Percentiles rank a stretch among this genome's conserved stretches.
These are phyloP conservation scores for Dunaliella primolecta DNA, from an alignment of 139 green algal species.

Conservation along the genomic window DNA sequence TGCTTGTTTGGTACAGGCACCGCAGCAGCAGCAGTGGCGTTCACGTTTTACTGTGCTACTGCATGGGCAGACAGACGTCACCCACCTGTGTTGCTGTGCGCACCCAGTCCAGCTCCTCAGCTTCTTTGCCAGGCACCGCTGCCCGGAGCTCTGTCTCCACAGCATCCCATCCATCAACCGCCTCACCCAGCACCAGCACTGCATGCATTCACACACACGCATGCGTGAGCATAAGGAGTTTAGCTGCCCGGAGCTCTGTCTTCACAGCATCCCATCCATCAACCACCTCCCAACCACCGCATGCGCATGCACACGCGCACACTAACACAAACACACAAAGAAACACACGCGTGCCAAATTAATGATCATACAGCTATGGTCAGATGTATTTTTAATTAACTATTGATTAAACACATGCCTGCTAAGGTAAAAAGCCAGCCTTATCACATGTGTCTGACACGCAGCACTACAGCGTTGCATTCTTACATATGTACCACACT, in stretches of 20 bases:
- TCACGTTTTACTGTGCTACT: too few species aligned
- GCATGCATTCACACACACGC: conserved; percentile 33
- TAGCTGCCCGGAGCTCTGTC: conserved; percentile 48
- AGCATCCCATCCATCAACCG: conserved; percentile 52
- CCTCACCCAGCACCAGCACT: conserved; percentile 41
- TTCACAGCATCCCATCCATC: conserved; percentile 58
- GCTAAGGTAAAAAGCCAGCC: too few species aligned
- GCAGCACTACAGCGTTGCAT: too few species aligned
- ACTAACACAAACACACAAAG: not conserved
- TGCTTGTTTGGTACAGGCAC: too few species aligned
- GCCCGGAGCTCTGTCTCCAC: conserved; percentile 54
- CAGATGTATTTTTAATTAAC: too few species aligned
- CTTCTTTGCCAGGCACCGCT: conserved; percentile 33
- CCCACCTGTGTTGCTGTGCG: conserved; percentile 39
- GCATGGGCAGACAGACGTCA: too few species aligned
- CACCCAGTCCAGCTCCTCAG: conserved; percentile 39
- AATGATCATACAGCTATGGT: too few species aligned
- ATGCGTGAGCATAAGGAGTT: conserved; percentile 17
- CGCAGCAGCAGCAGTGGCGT: too few species aligned
- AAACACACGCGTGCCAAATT: not conserved
- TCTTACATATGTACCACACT: too few species aligned
- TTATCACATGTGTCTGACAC: too few species aligned
- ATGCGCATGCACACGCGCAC: not conserved
- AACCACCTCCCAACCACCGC: conserved; percentile 33
- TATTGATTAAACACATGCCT: too few species aligned